Base-by-base conservation (phyloP, 108 stramenopile genomes). In the Cyclotella atomus region DNA sequence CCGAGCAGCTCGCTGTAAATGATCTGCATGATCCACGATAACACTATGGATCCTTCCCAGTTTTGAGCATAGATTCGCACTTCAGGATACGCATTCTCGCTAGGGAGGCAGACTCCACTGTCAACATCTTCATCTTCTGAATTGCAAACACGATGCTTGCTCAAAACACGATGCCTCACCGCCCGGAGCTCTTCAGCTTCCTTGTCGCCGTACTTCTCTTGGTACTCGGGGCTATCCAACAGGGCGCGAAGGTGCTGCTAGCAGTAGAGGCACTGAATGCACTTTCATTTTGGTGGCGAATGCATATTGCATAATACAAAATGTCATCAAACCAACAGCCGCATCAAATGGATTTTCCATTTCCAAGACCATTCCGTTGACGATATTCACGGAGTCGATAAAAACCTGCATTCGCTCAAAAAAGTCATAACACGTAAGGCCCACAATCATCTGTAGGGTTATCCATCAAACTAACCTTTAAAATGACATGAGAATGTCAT, bases 11-110 rank as follows among this genome's bases (percentile, higher is more conserved):
- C 84, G 16, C n/a, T 65, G 1, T 74, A 35, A 43, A 85, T 33
- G 21, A 85, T 82, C 47, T 85, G 84, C 29, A 63, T 23, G 1
- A 85, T 66, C 79, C 79, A 85, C 21, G 59, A 44, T 9, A 47
- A 41, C 27, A 78, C 73, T 19, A 70, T 53, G 32, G 49, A 33
- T 1, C 70, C 49, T 25, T 85, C 84, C 84, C 84, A 85, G 49
- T 74, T 69, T 20, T 53, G 46, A 25, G 66, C 41, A 33, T 34
- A 34, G 6, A 85, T 74, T 45, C 81, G 76, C 38, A 85, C 44
- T 56, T 85, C 77, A 30, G 60, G 47, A 66, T 85, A 85, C 15
- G 20, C n/a, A 29, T 14, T 14, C 9, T 24, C 25, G 27, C 3
- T 15, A 5, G 63, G 12, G 16, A n/a, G 9, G 63, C 33, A 28